Evolutionary conservation across 192 early-diverging fungal genomes (phyloP).

Genomic region (Backusella sp.): DNA sequence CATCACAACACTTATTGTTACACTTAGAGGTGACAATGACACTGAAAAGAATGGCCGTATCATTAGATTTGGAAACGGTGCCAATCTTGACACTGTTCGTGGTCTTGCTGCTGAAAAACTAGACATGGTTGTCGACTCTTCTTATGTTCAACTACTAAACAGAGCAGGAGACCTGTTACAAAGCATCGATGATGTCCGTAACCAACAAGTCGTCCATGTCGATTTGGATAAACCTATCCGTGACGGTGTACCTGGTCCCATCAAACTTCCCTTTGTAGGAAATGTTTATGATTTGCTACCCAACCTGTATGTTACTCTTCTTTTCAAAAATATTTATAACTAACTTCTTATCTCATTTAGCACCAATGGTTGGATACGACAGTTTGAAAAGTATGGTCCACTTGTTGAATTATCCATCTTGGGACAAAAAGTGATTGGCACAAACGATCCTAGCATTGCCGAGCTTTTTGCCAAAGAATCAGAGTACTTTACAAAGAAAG

Average conservation of each 20-base stretch:
- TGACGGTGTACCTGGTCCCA: neutral
- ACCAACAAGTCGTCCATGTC: conserved; percentile 17
- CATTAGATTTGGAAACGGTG: conserved; percentile 12
- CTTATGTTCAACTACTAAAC: conserved; percentile 10
- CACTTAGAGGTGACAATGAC: neutral
- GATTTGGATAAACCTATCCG: conserved; percentile 8
- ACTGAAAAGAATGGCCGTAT: conserved; percentile 19
- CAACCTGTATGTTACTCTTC: conserved; percentile 7
- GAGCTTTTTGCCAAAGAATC: conserved; percentile 44
- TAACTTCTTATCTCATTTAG: neutral
- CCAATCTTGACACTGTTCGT: conserved; percentile 19
- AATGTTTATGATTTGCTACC: conserved; percentile 29
- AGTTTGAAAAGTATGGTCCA: conserved; percentile 40
- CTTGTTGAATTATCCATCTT: conserved; percentile 30
- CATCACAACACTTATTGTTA: neutral
- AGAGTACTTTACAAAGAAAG: conserved; percentile 52
- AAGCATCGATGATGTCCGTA: conserved; percentile 13
- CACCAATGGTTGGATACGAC: conserved; percentile 1
- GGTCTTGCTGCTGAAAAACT: conserved; percentile 18
- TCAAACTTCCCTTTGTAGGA: conserved; percentile 20
- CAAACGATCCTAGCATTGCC: conserved; percentile 43
- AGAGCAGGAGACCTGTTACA: neutral
- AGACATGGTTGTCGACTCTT: neutral
- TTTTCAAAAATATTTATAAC: neutral
- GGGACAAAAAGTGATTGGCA: conserved; percentile 13